Base-by-base conservation (phyloP, 352 stramenopile species). In the Globisporangium paroecandrum region DNA sequence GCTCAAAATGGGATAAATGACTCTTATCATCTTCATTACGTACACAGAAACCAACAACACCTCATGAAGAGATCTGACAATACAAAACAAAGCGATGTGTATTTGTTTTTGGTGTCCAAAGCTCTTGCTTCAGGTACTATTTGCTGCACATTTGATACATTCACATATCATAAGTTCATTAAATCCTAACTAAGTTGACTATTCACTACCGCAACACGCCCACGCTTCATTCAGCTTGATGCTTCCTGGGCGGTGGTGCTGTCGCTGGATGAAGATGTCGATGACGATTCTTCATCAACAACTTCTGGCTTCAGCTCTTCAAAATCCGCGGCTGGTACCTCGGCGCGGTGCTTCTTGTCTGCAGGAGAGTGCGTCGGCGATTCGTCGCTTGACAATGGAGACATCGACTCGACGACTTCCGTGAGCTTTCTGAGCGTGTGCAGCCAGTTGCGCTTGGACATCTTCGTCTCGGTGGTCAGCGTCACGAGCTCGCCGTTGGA, bases 401-500 rank as follows among this genome's bases (percentile, higher is more conserved):
- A 58, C 13, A 18, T 9, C 13, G 54, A 22, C 41, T 71, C 66
- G 36, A 66, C 38, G 15, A 67, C 59, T 15, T 63, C 51, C 0
- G 66, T 71, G 38, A 71, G 59, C 53, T 66, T 66, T 27, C 51
- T 41, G 47, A 71, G 51, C 38, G 66, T 71, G 66, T 71, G 66
- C 36, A 71, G 59, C 65, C 65, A 70, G 10, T 70, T 70, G 58
- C 65, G 65, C 58, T 70, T 70, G 24, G 51, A 57, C 18, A 65
- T 38, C 47, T 63, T 62, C 15, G 47, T 62, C 47, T 70, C 65
- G 10, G 65, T 27, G 4, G 65, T 70, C 22, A 70, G 49, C 6
- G 53, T 57, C 49, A 90, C 77, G 49, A 79, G 81, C 58, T 90
- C 81, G 15, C 82, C 84, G 53, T 84, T 85, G n/a, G 76, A 71